phyloP scores from a whole-genome alignment of 2,329 filamentous ascomycete genomes.

The Bretziella fagacearum region DNA sequence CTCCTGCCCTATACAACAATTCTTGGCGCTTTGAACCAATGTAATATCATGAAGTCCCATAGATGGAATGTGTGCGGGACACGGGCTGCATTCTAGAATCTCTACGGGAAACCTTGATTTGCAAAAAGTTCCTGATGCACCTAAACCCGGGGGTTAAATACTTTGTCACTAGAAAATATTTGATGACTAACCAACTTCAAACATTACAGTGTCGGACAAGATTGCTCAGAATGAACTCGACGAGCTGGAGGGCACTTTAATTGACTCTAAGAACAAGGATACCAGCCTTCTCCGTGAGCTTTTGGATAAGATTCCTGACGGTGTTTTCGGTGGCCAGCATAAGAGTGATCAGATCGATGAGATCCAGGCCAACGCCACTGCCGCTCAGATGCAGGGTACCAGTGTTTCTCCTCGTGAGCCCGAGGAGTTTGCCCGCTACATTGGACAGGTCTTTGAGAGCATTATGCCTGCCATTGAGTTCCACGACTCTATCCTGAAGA shows the following conservation, averaged over 20 bases:
- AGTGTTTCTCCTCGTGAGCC: conserved; percentile 61
- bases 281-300: conserved; percentile 63
- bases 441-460: conserved; percentile 55
- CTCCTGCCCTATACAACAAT: too few relatives aligned
- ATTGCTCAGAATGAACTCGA: conserved; percentile 80
- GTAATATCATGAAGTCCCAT: not conserved
- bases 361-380: conserved; percentile 57
- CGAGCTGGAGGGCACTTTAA: conserved; percentile 68
- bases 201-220: conserved; percentile 56
- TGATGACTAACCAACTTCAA: not conserved
- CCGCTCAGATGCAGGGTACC: conserved; percentile 59
- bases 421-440: conserved; percentile 67
- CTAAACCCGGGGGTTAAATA: too few relatives aligned
- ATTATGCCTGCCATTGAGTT: conserved; percentile 83
- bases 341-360: conserved; percentile 62
- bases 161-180: not conserved
- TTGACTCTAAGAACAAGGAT: conserved; percentile 45
- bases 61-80: not conserved
- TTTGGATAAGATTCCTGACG: conserved; percentile 64
- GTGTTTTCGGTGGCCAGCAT: conserved; percentile 59
- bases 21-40: not conserved
- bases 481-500: conserved; percentile 75
- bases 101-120: too few relatives aligned
- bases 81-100: too few relatives aligned
- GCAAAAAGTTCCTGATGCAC: not conserved